Conservation (phyloP, 2,329 filamentous ascomycete genomes). For the Pezicula radicicola region DNA sequence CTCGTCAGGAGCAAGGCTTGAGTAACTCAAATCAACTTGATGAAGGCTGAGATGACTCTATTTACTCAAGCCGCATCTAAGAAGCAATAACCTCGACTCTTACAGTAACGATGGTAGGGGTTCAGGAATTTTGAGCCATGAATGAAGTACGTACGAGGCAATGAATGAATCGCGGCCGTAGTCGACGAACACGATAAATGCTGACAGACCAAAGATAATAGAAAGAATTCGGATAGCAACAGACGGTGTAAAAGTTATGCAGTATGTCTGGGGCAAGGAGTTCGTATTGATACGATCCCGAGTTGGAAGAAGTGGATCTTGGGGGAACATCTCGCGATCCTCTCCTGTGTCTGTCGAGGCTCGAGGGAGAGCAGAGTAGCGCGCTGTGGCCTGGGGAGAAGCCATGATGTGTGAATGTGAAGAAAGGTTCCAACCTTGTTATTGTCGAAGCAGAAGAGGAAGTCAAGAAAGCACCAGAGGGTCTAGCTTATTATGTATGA, state of each 20-base stretch:
- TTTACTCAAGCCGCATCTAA: no score
- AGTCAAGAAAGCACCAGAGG: no score
- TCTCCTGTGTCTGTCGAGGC: conserved; percentile 1
- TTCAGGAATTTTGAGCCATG: no score
- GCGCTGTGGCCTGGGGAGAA: not conserved
- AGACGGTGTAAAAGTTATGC: conserved; percentile 5
- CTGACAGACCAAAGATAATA: conserved; percentile 3
- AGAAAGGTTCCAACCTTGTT: not conserved
- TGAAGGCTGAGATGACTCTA: no score
- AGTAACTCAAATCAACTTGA: no score
- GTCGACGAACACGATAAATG: conserved; percentile 6
- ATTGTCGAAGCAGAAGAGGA: not conserved
- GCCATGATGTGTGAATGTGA: not conserved
- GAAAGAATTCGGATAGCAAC: conserved; percentile 4
- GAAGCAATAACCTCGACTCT: no score
- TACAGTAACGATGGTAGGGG: no score
- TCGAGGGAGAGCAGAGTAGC: not conserved
- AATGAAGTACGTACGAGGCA: conserved; percentile 7
- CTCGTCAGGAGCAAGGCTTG: no score
- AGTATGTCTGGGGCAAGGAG: conserved; percentile 1
- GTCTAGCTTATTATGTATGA: no score
- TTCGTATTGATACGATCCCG: not conserved
- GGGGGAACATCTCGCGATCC: conserved; percentile 3
- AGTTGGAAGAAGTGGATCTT: not conserved
- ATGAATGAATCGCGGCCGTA: conserved; percentile 8